Conservation (phyloP, 108 stramenopile genomes). For the Pseudonitzschia delicatissima region DNA sequence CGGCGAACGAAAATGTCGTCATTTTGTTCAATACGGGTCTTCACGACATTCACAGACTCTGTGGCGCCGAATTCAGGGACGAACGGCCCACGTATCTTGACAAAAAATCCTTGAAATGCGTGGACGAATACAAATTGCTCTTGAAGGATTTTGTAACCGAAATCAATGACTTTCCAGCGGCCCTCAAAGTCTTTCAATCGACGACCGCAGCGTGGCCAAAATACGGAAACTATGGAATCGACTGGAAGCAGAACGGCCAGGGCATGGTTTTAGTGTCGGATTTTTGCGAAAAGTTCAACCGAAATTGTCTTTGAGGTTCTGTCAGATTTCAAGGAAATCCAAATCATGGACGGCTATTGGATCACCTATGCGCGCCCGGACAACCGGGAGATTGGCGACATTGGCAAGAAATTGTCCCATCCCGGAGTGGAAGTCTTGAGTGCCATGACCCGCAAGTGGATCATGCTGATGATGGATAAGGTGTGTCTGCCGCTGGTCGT, state of each 20-base stretch:
- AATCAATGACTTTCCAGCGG: slow-evolving; percentile 41
- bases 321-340: slow-evolving; percentile 22
- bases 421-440: slow-evolving; percentile 68
- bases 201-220: slow-evolving; percentile 73
- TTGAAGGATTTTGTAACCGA: slow-evolving; percentile 33
- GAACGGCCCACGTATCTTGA: slow-evolving; percentile 31
- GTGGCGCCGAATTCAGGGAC: slow-evolving; percentile 40
- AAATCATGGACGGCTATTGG: slow-evolving; percentile 72
- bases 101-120: slow-evolving; percentile 33
- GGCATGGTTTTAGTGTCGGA: slow-evolving; percentile 52
- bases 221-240: slow-evolving; percentile 75
- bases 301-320: slow-evolving; percentile 50
- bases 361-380: slow-evolving; percentile 70
- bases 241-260: slow-evolving; percentile 57
- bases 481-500: too few species aligned
- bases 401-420: slow-evolving; percentile 77
- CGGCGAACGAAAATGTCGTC: slow-evolving; percentile 21
- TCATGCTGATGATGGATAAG: slow-evolving; percentile 45
- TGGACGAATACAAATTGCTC: slow-evolving; percentile 36
- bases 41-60: slow-evolving; percentile 72
- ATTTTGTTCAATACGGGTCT: slow-evolving; percentile 74
- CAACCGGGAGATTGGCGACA: slow-evolving; percentile 62
- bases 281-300: slow-evolving; percentile 54
- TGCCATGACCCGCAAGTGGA: slow-evolving; percentile 59
- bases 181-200: slow-evolving; percentile 61